Percentiles rank a stretch among this genome's conserved stretches.
Conservation (phyloP, 257 asterid species). For the Capsicum baccatum region DNA sequence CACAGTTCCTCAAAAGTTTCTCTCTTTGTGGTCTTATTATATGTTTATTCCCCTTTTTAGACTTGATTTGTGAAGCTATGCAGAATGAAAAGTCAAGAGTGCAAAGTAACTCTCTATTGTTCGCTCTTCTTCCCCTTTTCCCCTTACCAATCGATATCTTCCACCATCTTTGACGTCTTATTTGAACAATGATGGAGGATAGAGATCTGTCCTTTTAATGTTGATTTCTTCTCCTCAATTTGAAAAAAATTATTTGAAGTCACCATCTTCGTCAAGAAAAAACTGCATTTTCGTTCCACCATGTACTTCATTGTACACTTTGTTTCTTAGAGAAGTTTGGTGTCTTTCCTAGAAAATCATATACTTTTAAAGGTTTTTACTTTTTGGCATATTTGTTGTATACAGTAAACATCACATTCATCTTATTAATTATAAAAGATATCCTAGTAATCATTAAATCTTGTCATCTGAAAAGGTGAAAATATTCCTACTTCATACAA, state of each 20-base stretch:
- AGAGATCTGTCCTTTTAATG: background rate
- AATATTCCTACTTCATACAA: no score
- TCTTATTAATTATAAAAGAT: no score
- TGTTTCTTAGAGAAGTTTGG: background rate
- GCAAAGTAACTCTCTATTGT: background rate
- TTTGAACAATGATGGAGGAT: background rate
- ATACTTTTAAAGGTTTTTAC: background rate
- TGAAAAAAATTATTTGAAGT: background rate
- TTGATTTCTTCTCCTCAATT: background rate
- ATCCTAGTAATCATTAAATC: no score
- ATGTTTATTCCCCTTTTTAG: background rate
- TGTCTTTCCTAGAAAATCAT: background rate
- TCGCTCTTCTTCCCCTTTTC: background rate
- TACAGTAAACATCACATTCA: no score
- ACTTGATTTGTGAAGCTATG: background rate
- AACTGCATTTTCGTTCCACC: background rate
- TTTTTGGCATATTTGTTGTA: background rate
- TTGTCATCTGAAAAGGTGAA: no score
- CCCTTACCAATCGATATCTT: background rate
- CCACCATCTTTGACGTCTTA: slow-evolving; percentile 2
- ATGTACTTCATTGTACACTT: background rate
- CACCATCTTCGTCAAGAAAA: background rate
- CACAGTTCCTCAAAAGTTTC: background rate
- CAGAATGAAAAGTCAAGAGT: background rate
- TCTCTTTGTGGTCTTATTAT: slow-evolving; percentile 7